These are phyloP conservation scores for Malania oleifera DNA, from an alignment of 164 flowering plant species.

Conservation along the genomic window DNA sequence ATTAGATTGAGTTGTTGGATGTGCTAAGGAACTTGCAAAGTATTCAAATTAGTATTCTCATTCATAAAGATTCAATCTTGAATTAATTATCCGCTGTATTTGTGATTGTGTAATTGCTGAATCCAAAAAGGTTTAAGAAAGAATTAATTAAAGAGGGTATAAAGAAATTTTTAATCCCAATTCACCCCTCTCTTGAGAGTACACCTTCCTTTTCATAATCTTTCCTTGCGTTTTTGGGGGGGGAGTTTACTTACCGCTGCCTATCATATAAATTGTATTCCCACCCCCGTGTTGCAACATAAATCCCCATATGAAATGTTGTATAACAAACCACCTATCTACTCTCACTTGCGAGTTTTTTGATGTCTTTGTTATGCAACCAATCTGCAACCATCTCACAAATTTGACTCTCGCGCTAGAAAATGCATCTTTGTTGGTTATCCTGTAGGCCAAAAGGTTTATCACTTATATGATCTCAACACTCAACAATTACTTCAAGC, in stretches of 20 bases:
- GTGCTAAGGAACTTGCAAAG: too few species aligned
- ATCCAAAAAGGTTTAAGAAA: too few species aligned
- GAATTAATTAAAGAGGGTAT: too few species aligned
- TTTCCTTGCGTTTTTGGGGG: not conserved
- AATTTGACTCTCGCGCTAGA: not conserved
- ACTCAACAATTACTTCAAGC: not conserved
- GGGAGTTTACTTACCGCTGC: not conserved
- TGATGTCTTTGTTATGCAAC: not conserved
- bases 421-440: not conserved
- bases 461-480: not conserved
- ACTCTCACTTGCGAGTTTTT: not conserved
- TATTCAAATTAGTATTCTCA: too few species aligned
- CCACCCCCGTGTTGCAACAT: not conserved
- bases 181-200: too few species aligned
- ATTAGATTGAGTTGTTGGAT: too few species aligned
- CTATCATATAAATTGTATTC: not conserved
- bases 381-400: not conserved
- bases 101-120: too few species aligned
- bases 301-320: not conserved
- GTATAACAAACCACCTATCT: not conserved
- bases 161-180: too few species aligned
- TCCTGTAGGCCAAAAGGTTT: not conserved
- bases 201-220: too few species aligned
- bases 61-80: too few species aligned
- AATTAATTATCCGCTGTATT: too few species aligned